Conservation (phyloP, 768 basidiomycete species). For the Clavaria fumosa region DNA sequence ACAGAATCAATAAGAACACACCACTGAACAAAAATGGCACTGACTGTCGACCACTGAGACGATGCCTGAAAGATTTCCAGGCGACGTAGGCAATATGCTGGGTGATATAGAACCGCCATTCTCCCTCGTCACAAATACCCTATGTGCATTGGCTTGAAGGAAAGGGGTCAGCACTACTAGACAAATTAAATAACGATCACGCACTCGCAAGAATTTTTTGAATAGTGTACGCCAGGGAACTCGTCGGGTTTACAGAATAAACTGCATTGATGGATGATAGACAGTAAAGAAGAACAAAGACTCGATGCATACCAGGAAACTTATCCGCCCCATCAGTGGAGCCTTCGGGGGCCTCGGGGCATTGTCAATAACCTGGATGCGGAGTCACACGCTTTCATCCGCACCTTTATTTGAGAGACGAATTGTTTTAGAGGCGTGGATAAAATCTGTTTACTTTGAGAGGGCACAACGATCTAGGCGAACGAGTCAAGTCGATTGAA, state of each 20-base stretch:
- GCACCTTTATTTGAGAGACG: constrained; percentile 56
- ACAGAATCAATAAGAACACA: too few species aligned
- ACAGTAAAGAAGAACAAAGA: constrained; percentile 1
- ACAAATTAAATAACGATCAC: constrained; percentile 15
- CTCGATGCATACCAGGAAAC: constrained; percentile 43
- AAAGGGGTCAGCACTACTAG: constrained; percentile 6
- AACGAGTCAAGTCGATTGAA: constrained; percentile 4
- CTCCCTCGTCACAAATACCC: constrained; percentile 65
- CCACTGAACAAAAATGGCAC: too few species aligned
- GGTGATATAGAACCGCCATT: constrained; percentile 34
- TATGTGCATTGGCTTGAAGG: constrained; percentile 53
- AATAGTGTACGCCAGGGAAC: constrained; percentile 51
- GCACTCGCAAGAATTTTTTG: constrained; percentile 73
- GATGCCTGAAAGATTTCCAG: constrained; percentile 51
- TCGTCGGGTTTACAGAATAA: constrained; percentile 56
- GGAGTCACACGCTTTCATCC: too few species aligned
- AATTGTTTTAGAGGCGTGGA: constrained; percentile 54
- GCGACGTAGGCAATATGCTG: constrained; percentile 23
- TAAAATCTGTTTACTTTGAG: constrained; percentile 65
- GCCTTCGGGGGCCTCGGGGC: constrained; percentile 62
- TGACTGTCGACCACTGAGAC: constrained; percentile 72
- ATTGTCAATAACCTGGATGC: too few species aligned
- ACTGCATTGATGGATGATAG: constrained; percentile 28
- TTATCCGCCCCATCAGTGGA: constrained; percentile 64
- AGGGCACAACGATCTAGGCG: constrained; percentile 56